These are phyloP conservation scores for Prunus kanzakura DNA, from an alignment of 306 rosid genomes.

Conservation along the genomic window DNA sequence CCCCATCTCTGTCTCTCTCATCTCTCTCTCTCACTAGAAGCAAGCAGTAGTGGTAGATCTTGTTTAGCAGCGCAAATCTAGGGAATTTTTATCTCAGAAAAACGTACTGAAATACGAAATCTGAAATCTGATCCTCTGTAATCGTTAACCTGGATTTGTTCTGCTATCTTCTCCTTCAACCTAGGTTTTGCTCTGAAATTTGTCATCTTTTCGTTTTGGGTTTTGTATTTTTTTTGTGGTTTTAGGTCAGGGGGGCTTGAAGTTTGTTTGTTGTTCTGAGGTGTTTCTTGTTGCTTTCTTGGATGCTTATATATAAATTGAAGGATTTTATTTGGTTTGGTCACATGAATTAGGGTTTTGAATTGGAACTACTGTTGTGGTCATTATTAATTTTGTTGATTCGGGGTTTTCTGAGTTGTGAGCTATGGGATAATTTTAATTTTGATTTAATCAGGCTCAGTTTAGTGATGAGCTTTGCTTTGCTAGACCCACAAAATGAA, in stretches of 20 bases:
- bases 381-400: background rate
- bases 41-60: constrained; percentile 19
- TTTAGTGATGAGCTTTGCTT: background rate
- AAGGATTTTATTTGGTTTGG: background rate
- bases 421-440: background rate
- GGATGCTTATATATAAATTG: background rate
- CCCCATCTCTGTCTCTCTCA: constrained; percentile 1
- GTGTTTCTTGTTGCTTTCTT: background rate
- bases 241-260: background rate
- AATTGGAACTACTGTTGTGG: background rate
- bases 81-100: constrained; percentile 17
- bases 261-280: background rate
- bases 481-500: background rate
- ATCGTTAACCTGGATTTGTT: background rate
- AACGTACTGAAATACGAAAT: background rate
- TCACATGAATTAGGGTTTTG: background rate
- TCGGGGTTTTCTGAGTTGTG: background rate
- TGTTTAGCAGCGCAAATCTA: constrained; percentile 32
- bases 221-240: background rate
- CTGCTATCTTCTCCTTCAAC: constrained; percentile 9
- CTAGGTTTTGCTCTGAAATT: constrained; percentile 9
- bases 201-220: background rate
- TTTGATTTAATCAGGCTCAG: background rate
- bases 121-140: background rate
- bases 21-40: constrained; percentile 1